A percentile compares a stretch with the other conserved stretches of the same genome.
phyloP scores from a whole-genome alignment of 352 stramenopile species.

The Globisporangium nagaii region DNA sequence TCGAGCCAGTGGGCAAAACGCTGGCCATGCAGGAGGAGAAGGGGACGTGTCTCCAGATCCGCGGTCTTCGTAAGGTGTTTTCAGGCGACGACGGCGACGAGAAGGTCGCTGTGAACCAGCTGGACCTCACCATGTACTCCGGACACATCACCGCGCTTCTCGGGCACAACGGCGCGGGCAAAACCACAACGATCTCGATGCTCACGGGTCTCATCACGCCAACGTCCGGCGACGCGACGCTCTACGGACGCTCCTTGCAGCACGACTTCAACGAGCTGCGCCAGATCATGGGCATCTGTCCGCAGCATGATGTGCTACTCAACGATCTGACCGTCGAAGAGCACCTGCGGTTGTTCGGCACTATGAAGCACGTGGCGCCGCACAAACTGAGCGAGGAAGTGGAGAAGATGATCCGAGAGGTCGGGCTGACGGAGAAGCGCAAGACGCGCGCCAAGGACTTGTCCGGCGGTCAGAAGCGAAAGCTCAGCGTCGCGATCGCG shows the following conservation, averaged over 20 bases:
- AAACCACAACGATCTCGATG: conserved; percentile 84
- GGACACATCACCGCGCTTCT: conserved; percentile 85
- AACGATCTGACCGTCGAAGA: conserved; percentile 93
- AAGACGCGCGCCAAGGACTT: conserved; percentile 55
- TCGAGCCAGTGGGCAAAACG: conserved; percentile 41
- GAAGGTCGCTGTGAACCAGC: conserved; percentile 62
- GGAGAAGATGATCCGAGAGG: conserved; percentile 54
- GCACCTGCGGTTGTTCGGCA: conserved; percentile 91
- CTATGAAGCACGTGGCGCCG: conserved; percentile 79
- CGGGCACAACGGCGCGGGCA: conserved; percentile 54
- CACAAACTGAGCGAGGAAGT: conserved; percentile 20
- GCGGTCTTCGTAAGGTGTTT: conserved; percentile 53
- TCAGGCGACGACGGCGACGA: conserved; percentile 34
- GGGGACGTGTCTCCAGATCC: conserved; percentile 43
- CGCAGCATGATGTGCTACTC: conserved; percentile 96
- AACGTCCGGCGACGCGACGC: conserved; percentile 49
- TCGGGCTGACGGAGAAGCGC: conserved; percentile 88
- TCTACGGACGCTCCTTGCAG: conserved; percentile 68
- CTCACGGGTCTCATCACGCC: conserved; percentile 76
- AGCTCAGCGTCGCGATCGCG: conserved; percentile 92
- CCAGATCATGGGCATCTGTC: conserved; percentile 93
- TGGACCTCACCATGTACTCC: conserved; percentile 81
- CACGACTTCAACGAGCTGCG: conserved; percentile 86
- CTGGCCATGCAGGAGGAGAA: conserved; percentile 34
- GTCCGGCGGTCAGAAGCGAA: conserved; percentile 94